Base-by-base conservation (phyloP, 2,329 filamentous ascomycete species). In the Fusarium temperatum region DNA sequence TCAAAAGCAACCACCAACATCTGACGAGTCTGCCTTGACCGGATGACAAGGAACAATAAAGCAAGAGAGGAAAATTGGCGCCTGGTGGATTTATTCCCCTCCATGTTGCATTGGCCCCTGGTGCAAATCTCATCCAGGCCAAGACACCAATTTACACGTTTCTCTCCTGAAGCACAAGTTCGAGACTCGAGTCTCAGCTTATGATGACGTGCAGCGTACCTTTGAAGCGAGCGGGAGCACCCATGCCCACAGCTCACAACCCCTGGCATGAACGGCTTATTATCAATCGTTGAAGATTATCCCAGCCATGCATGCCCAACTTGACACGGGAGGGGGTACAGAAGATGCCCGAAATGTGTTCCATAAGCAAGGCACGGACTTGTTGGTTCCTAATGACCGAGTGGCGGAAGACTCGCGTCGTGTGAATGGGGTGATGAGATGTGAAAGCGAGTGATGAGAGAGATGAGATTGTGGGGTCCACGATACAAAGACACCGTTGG, bases 141-240 rank as follows among this genome's bases (percentile, higher is more conserved):
- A 69, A 64, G 45, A 56, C 66, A 44, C 47, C 66, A 70, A 59
- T 54, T 57, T 39, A 26, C 36, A 45, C 41, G 44, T 26, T 47
- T 26, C 60, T 45, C 35, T 44, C 24, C 30, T 48, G 36, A 44
- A 36, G 41, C 22, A 54, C 42, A 55, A 35, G 42, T 63, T 57
- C 67, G 67, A 78, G 76, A 68, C 76, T 76, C 68, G 68, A 64
- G 65, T 63, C 72, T 77, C 68, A 74, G 63, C 72, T 68, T 69
- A 72, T 64, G 70, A 78, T 78, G 77, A 76, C 76, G 69, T 78
- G 76, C 76, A 78, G 73, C 26, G 41, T 36, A 38, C 32, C 53
- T 47, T 56, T 59, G 45, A 57, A 69, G 55, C 54, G 66, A 75
- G 70, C 72, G 67, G 72, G 72, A 74, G 66, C 69, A 67, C 55